phyloP scores from a whole-genome alignment of 345 rosid genomes.

The Passiflora organensis region DNA sequence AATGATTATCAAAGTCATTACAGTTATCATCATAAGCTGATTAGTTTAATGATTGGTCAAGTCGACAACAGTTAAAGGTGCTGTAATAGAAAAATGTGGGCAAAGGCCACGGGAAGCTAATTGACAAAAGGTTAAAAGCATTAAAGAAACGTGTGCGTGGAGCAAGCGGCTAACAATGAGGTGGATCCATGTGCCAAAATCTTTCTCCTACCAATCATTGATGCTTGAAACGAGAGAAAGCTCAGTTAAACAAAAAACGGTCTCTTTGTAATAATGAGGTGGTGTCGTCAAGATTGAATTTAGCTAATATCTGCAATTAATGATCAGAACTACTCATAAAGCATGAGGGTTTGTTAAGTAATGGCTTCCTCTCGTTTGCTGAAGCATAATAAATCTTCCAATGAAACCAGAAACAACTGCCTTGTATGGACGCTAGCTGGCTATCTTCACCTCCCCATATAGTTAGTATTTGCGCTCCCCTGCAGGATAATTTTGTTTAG shows the following conservation, averaged over 20 bases:
- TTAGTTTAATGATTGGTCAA: conserved; percentile 21
- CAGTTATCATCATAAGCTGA: conserved; percentile 10
- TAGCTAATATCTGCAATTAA: too few species aligned
- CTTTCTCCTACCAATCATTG: too few species aligned
- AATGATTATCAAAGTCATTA: conserved; percentile 17
- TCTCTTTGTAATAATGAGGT: too few species aligned
- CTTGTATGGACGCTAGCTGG: conserved; percentile 7
- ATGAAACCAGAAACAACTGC: too few species aligned
- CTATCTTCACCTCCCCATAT: conserved; percentile 25
- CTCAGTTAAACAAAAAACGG: too few species aligned
- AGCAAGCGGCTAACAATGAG: conserved; percentile 6
- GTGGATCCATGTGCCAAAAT: conserved; percentile 15
- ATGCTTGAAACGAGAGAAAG: too few species aligned
- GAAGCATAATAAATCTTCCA: too few species aligned
- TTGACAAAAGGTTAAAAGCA: conserved; percentile 17
- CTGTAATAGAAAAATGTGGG: conserved; percentile 3
- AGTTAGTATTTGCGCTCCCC: conserved; percentile 15
- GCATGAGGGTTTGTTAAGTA: too few species aligned
- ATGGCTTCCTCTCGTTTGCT: too few species aligned
- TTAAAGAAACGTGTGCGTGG: conserved; percentile 10
- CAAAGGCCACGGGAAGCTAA: conserved; percentile 22
- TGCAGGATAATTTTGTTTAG: conserved; percentile 32
- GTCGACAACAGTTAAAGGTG: conserved; percentile 3
- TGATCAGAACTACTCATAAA: too few species aligned
- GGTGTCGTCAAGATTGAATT: too few species aligned